Conservation (phyloP, 495 filamentous ascomycete genomes). For the Corynascus novoguineensis region DNA sequence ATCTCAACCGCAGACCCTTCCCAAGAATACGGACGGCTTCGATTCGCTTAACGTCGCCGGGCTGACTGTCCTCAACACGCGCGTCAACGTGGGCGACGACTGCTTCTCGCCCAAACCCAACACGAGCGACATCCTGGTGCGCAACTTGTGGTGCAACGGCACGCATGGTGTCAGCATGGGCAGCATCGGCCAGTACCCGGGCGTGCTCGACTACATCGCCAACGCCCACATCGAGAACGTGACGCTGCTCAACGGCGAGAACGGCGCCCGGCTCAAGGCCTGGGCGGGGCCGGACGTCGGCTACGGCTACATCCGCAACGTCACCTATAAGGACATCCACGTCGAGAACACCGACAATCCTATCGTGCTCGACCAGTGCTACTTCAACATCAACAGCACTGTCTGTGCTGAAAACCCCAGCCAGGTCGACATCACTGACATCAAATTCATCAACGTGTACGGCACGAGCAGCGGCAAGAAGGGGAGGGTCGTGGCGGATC, state of each 20-base stretch:
- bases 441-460: conserved; percentile 51
- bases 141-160: conserved; percentile 55
- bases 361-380: conserved; percentile 53
- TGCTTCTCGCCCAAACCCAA: conserved; percentile 58
- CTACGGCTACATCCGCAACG: conserved; percentile 54
- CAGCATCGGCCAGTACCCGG: conserved; percentile 51
- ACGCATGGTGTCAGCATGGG: conserved; percentile 56
- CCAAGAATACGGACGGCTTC: conserved; percentile 58
- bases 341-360: conserved; percentile 51
- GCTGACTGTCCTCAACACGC: conserved; percentile 44
- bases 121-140: conserved; percentile 51
- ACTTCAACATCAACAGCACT: conserved; percentile 44
- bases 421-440: conserved; percentile 50
- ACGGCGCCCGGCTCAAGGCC: conserved; percentile 52
- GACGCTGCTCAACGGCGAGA: conserved; percentile 51
- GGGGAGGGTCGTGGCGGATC: conserved; percentile 43
- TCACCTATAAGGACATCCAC: conserved; percentile 54
- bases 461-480: conserved; percentile 49
- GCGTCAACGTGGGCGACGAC: conserved; percentile 53
- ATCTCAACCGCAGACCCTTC: conserved; percentile 22
- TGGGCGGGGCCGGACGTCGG: conserved; percentile 51
- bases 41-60: conserved; percentile 48
- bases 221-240: conserved; percentile 53
- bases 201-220: conserved; percentile 48
- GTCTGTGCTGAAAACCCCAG: conserved; percentile 49